phyloP scores from a whole-genome alignment of 768 basidiomycete genomes.

The Naganishia antarctica region DNA sequence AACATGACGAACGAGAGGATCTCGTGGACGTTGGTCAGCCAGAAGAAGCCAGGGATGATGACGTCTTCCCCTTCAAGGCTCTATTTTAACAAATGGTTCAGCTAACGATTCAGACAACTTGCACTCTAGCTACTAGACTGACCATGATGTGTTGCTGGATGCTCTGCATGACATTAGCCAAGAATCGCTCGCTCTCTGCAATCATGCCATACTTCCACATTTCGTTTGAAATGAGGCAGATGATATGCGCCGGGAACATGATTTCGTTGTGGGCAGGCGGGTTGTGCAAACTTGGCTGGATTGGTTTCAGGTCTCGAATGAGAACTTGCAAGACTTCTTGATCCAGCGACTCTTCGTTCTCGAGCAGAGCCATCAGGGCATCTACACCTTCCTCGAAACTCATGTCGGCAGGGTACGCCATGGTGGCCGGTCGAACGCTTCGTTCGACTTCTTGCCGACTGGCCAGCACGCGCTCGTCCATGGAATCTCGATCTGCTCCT shows the following conservation, averaged over 20 bases:
- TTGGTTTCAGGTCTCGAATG: slow-evolving; percentile 86
- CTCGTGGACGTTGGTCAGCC: slow-evolving; percentile 99
- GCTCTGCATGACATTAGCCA: slow-evolving; percentile 97
- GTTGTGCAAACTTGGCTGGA: slow-evolving; percentile 78
- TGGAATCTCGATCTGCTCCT: slow-evolving; percentile 56
- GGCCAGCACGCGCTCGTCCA: slow-evolving; percentile 70
- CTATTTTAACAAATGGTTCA: slow-evolving; percentile 33
- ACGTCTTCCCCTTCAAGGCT: slow-evolving; percentile 83
- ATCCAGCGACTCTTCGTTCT: slow-evolving; percentile 81
- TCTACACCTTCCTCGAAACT: slow-evolving; percentile 80
- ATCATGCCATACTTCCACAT: slow-evolving; percentile 99
- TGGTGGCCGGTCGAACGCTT: slow-evolving; percentile 78
- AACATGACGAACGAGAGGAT: slow-evolving; percentile 98
- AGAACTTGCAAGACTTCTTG: slow-evolving; percentile 88
- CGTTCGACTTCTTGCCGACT: slow-evolving; percentile 47
- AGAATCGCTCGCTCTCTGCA: slow-evolving; percentile 90
- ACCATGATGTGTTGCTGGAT: slow-evolving; percentile 98
- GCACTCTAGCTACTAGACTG: slow-evolving; percentile 44
- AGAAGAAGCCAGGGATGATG: slow-evolving; percentile 93
- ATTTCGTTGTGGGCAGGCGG: slow-evolving; percentile 95
- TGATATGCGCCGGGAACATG: slow-evolving; percentile 96
- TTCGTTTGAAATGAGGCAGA: slow-evolving; percentile 96
- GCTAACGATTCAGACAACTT: not conserved
- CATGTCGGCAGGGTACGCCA: slow-evolving; percentile 55
- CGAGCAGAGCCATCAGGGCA: slow-evolving; percentile 90